A percentile compares a stretch with the other conserved stretches of the same genome.
These are phyloP conservation scores for Ceratocystis variospora DNA, from an alignment of 2,329 filamentous ascomycete species.

Conservation along the genomic window DNA sequence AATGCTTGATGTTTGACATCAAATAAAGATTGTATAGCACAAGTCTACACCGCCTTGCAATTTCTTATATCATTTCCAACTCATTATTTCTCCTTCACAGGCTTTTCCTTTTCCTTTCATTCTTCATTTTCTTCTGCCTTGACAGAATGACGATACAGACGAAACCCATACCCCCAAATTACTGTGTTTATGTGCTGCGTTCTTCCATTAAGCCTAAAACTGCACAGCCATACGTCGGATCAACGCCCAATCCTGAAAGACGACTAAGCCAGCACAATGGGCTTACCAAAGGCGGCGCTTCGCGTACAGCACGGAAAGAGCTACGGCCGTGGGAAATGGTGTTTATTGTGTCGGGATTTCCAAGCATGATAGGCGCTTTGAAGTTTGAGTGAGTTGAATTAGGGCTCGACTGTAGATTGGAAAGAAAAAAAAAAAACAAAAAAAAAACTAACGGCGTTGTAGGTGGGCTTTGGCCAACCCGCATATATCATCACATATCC, in stretches of 20 bases:
- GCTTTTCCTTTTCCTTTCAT: neutral
- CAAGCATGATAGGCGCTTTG: constrained; percentile 69
- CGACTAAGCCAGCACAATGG: constrained; percentile 91
- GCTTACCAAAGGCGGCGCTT: constrained; percentile 63
- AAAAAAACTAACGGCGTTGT: neutral
- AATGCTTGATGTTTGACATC: neutral
- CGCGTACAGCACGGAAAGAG: constrained; percentile 51
- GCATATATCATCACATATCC: constrained; percentile 66
- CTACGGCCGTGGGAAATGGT: constrained; percentile 87
- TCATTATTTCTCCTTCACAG: too few relatives aligned
- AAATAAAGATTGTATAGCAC: neutral
- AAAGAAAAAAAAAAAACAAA: too few relatives aligned
- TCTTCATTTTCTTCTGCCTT: neutral
- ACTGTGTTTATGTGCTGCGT: constrained; percentile 83
- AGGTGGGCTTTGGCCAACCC: constrained; percentile 91
- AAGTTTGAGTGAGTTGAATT: constrained; percentile 67
- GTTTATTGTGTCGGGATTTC: constrained; percentile 74
- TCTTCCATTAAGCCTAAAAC: constrained; percentile 59
- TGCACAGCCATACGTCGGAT: constrained; percentile 63
- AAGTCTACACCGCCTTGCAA: neutral
- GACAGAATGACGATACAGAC: constrained; percentile 29
- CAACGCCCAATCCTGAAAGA: constrained; percentile 74
- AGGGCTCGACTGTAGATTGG: neutral
- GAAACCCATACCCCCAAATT: constrained; percentile 68
- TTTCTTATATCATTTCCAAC: too few relatives aligned